These are phyloP conservation scores for Lipomyces sp. DNA, from an alignment of 805 yeast species.

Conservation along the genomic window DNA sequence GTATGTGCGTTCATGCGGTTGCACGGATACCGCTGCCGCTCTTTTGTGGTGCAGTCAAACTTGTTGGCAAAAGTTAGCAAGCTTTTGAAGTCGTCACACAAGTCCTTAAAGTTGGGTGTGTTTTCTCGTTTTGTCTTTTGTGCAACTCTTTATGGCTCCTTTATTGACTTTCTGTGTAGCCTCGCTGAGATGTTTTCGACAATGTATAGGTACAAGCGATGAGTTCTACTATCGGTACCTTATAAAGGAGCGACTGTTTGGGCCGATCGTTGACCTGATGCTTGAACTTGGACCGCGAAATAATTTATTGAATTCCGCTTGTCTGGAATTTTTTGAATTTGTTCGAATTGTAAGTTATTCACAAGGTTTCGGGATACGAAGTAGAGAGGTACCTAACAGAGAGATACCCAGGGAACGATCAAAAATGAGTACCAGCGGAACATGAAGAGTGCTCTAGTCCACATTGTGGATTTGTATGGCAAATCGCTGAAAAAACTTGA, in stretches of 20 bases:
- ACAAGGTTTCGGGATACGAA: constrained; percentile 2
- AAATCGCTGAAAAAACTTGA: constrained; percentile 37
- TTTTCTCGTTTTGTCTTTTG: not conserved
- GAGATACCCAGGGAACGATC: constrained; percentile 6
- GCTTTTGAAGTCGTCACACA: constrained; percentile 47
- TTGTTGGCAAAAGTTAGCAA: constrained; percentile 55
- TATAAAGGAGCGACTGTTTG: constrained; percentile 52
- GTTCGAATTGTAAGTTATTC: constrained; percentile 32
- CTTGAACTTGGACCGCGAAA: constrained; percentile 49
- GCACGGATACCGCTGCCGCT: constrained; percentile 59
- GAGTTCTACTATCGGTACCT: constrained; percentile 56
- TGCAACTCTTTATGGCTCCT: too few species aligned
- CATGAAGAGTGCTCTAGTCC: constrained; percentile 34
- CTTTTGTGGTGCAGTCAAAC: constrained; percentile 60
- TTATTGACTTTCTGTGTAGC: constrained; percentile 57
- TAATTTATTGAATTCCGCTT: constrained; percentile 69
- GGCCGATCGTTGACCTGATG: constrained; percentile 49
- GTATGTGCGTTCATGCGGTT: constrained; percentile 62
- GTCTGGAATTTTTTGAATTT: constrained; percentile 63
- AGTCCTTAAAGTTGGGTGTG: constrained; percentile 26
- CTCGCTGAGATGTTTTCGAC: constrained; percentile 65
- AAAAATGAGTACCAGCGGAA: constrained; percentile 30
- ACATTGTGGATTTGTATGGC: constrained; percentile 37
- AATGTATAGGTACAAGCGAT: constrained; percentile 60
- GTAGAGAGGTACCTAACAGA: too few species aligned